phyloP scores from a whole-genome alignment of 202 grass and related monocot species.

The Sporobolus alterniflorus region DNA sequence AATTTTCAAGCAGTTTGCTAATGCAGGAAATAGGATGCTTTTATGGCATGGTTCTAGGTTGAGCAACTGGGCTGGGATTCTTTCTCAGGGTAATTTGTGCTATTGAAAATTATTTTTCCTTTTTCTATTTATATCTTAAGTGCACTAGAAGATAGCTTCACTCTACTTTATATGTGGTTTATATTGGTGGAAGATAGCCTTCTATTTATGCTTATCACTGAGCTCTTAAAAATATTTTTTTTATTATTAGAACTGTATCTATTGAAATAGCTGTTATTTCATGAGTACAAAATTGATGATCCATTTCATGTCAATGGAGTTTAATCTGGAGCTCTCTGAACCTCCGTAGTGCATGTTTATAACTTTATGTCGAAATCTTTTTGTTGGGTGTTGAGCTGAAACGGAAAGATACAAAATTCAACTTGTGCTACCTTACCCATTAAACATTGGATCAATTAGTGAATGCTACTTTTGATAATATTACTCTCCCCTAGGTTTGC shows the following conservation, averaged over 20 bases:
- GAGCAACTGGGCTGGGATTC: conserved; percentile 92
- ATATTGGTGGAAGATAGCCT: neutral
- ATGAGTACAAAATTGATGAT: conserved; percentile 10
- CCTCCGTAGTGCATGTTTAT: neutral
- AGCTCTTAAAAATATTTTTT: neutral
- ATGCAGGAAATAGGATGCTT: conserved; percentile 89
- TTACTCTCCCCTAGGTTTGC: conserved; percentile 62
- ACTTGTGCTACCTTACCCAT: neutral
- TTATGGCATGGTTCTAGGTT: conserved; percentile 97
- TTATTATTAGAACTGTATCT: neutral
- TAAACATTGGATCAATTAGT: conserved; percentile 14
- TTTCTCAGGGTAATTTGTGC: conserved; percentile 79
- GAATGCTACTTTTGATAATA: conserved; percentile 15
- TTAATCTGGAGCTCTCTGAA: conserved; percentile 18
- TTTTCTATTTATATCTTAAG: conserved; percentile 4
- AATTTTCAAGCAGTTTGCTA: conserved; percentile 69
- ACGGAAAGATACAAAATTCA: neutral
- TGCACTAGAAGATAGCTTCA: neutral
- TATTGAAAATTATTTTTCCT: conserved; percentile 11
- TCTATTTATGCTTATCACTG: conserved; percentile 11
- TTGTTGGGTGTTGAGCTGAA: neutral
- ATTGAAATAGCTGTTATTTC: neutral
- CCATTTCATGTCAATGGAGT: conserved; percentile 14
- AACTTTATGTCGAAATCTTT: neutral
- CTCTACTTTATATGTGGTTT: neutral